Base-by-base conservation (phyloP, 2,329 filamentous ascomycete genomes). In the Pseudocercospora cruenta region DNA sequence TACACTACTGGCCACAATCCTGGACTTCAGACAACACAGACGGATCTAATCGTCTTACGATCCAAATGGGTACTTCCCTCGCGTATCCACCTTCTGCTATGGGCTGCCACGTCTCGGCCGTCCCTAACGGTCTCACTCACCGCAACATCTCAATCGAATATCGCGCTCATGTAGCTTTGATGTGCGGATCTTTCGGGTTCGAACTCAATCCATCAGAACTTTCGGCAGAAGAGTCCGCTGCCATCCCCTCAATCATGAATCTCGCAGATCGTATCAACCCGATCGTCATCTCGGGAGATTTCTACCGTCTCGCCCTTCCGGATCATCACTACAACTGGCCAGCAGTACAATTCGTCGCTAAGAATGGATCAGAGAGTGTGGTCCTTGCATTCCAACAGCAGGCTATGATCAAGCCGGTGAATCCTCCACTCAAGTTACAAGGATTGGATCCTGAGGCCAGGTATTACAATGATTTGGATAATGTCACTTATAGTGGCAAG, bases 21-120 rank as follows among this genome's bases (percentile, higher is more conserved):
- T 90, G 88, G 88, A 87, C 88, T 0, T 88, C 85, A 0, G 88
- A 90, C 70, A 84, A 90, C 74, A 90, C 87, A 0, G 88, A 90
- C 71, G 87, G 84, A 0, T 78, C 87, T 0, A 83, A 88, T 63
- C 84, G 88, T 2, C 81, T 90, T 19, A 80, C 80, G 16, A 90
- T 90, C 60, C 88, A 90, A 63, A 83, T 90, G 60, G 88, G 88
- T 9, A 90, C 87, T 0, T 88, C 86, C 0, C 80, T 89, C 4
- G 86, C 83, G 0, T 90, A 90, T 73, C 88, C 88, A 0, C 82
- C 86, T 0, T 87, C 85, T 0, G 79, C 87, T 0, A 90, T 90
- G 87, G 87, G 86, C 1, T 88, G 87, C n/a, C 88, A 90, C 73
- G 80, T 90, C 36, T 88, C 86, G 8, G 83, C 83, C 0, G 83